Evolutionary conservation across 148 eudicot genomes (phyloP), one percentile per base, ranked within the genome.

Genomic region (Silene latifolia): DNA sequence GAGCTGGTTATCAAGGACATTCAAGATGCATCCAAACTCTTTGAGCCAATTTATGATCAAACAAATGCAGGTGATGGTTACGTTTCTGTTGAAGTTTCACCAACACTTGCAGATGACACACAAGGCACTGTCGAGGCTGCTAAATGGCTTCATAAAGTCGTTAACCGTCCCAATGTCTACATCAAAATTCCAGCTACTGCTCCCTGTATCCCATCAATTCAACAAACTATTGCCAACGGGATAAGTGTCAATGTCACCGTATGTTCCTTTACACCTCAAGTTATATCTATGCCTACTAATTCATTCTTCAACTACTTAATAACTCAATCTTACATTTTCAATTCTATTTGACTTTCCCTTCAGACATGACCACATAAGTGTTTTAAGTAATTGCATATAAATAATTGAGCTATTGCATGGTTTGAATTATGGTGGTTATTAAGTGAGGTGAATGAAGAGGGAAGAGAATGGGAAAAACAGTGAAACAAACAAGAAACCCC

Each of bases 161-260:
- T 95, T 67, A 77, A 85, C 75, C 96, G 96, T 17, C 77, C 86
- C 76, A 95, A 95, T 85, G 98, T 89, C 39, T 95, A 95, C 85
- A 95, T 95, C 24, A 95, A 95, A 81, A 95, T 95, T 68, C 98
- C 98, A 14, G 98, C 98, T 35, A 95, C 98, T 35, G 98, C 96
- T 69, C 86, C 88, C 67, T 95, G 98, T 78, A 85, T 95, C 62
- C 97, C 98, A 78, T 95, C 98, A 47, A 90, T 95, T 76, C 83
- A 89, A 86, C 87, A 92, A 72, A 96, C 94, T 69, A 95, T 95
- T 78, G 85, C 96, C 83, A 80, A 69, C 27, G 97, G 89, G 59
- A 95, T 95, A 64, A 95, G 98, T 79, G 98, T 95, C 78, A 95
- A 95, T 80, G 98, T 95, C 20, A 95, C 98, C n/a, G 97, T 95